Percentiles rank a stretch among this genome's conserved stretches.
Evolutionary conservation across 768 basidiomycete species (phyloP).

Genomic region (Leccinum sublutescens): DNA sequence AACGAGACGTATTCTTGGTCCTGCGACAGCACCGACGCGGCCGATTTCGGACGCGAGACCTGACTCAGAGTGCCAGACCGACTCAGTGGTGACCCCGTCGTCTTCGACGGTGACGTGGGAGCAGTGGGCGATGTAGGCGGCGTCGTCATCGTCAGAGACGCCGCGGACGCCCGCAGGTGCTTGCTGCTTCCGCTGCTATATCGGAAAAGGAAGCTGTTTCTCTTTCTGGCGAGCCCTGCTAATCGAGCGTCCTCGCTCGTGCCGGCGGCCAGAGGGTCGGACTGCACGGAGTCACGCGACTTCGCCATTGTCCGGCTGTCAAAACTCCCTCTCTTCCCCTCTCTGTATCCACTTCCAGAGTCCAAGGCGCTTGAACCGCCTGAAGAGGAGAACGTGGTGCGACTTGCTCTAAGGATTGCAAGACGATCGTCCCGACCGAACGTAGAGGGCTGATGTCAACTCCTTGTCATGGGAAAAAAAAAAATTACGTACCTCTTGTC

Average conservation of each 20-base stretch:
- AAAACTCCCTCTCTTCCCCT: not conserved
- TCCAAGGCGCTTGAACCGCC: constrained; percentile 2
- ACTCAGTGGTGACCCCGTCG: not conserved
- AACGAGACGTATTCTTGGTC: constrained; percentile 26
- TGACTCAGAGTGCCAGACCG: not conserved
- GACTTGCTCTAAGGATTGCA: constrained; percentile 9
- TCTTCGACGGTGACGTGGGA: not conserved
- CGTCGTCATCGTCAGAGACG: not conserved
- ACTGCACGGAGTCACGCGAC: constrained; percentile 2
- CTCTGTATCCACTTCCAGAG: not conserved
- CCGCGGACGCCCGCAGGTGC: not conserved
- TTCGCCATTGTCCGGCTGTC: not conserved
- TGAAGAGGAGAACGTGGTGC: constrained; percentile 13
- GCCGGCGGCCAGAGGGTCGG: constrained; percentile 1
- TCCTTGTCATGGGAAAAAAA: not conserved
- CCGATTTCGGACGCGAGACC: not conserved
- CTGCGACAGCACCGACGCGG: constrained; percentile 10
- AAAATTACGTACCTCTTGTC: constrained; percentile 9
- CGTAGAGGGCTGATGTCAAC: not conserved
- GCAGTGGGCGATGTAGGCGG: not conserved
- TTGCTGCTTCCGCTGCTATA: constrained; percentile 1
- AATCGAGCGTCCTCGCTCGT: not conserved
- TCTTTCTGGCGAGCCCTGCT: not conserved
- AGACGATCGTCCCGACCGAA: not conserved
- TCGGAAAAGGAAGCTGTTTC: not conserved